Percentiles rank a stretch among this genome's conserved stretches.
phyloP scores from a whole-genome alignment of 305 asterid genomes.

The Fraxinus platypoda region DNA sequence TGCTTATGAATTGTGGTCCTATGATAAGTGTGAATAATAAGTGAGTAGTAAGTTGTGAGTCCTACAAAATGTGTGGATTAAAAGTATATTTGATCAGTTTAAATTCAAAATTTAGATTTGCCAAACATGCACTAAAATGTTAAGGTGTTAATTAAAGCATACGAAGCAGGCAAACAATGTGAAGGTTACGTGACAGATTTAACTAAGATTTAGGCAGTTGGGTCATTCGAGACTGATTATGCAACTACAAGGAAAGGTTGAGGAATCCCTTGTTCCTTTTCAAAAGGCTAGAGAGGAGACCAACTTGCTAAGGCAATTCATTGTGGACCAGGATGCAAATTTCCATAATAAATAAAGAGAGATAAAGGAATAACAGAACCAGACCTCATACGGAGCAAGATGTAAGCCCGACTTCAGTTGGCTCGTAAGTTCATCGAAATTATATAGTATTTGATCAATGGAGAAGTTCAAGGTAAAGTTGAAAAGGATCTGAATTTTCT shows the following conservation, averaged over 20 bases:
- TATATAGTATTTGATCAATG: slow-evolving; percentile 55
- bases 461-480: slow-evolving; percentile 92
- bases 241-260: not conserved
- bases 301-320: not conserved
- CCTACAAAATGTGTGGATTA: not conserved
- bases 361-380: slow-evolving; percentile 13
- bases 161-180: not conserved
- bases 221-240: not conserved
- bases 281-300: not conserved
- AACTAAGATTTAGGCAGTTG: not conserved
- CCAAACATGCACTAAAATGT: not conserved
- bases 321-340: not conserved
- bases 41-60: not conserved
- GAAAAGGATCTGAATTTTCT: slow-evolving; percentile 66
- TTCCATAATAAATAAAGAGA: not conserved
- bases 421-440: slow-evolving; percentile 63
- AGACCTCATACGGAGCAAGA: slow-evolving; percentile 77
- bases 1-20: not conserved
- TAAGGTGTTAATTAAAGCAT: not conserved
- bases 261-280: not conserved
- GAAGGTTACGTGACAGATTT: not conserved
- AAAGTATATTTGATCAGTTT: not conserved
- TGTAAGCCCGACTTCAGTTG: slow-evolving; percentile 73
- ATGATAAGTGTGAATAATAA: not conserved
- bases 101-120: not conserved